A percentile compares a stretch with the other conserved stretches of the same genome.
Conservation (phyloP, 768 basidiomycete species). For the Tulasnella sp. region DNA sequence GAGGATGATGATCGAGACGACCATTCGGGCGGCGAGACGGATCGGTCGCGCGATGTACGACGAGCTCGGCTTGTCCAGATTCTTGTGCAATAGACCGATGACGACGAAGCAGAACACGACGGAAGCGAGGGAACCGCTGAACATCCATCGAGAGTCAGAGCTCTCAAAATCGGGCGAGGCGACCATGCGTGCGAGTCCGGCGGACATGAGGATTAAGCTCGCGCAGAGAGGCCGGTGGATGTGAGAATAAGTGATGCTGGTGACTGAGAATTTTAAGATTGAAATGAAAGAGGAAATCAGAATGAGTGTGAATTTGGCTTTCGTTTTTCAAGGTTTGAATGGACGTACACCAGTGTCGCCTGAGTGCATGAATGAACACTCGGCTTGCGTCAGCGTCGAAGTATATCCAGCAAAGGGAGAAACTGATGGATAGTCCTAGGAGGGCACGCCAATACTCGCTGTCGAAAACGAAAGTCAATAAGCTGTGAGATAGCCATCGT, state of each 20-base stretch:
- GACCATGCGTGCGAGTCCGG: not conserved
- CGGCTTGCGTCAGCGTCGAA: conserved; percentile 14
- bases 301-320: not conserved
- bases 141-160: conserved; percentile 6
- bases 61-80: conserved; percentile 3
- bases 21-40: not conserved
- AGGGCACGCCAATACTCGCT: not conserved
- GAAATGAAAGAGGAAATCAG: no score
- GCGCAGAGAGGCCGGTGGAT: conserved; percentile 10
- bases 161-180: not conserved
- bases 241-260: conserved; percentile 3
- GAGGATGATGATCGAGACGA: not conserved
- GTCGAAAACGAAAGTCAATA: no score
- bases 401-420: conserved; percentile 13
- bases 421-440: not conserved
- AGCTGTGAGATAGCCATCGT: no score
- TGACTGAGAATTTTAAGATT: no score
- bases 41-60: not conserved
- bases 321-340: not conserved
- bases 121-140: conserved; percentile 1
- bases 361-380: conserved; percentile 13
- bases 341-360: not conserved
- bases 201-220: not conserved
- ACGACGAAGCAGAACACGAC: conserved; percentile 6
- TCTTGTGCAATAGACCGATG: conserved; percentile 11